These are phyloP conservation scores for Saturnispora quitensis DNA, from an alignment of 805 yeast species.

Conservation along the genomic window DNA sequence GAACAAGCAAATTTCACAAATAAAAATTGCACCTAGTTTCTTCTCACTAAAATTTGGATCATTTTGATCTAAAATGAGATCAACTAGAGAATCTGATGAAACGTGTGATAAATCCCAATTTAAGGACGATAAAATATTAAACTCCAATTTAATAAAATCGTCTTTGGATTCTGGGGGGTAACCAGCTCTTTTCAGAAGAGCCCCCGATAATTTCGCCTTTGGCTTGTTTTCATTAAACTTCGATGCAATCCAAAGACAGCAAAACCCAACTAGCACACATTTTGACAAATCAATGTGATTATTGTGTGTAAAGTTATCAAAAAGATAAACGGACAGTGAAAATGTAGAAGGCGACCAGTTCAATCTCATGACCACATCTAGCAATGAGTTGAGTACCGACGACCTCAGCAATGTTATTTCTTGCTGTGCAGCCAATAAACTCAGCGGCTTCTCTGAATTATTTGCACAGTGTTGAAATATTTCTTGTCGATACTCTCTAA, in stretches of 20 bases:
- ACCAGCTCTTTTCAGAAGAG: constrained; percentile 25
- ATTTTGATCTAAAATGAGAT: constrained; percentile 35
- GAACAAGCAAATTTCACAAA: constrained; percentile 61
- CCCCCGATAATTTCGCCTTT: constrained; percentile 34
- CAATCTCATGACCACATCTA: constrained; percentile 24
- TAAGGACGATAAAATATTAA: constrained; percentile 51
- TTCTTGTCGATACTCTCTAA: constrained; percentile 23
- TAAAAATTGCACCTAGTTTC: constrained; percentile 46
- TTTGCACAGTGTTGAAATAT: constrained; percentile 26
- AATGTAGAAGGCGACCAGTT: constrained; percentile 29
- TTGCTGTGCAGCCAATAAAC: constrained; percentile 14
- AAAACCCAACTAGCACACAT: constrained; percentile 32
- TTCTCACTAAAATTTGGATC: constrained; percentile 35
- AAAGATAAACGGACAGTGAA: constrained; percentile 29
- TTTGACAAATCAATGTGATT: constrained; percentile 27
- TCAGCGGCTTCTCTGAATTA: constrained; percentile 17
- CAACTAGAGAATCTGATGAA: constrained; percentile 56
- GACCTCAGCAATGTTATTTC: constrained; percentile 12
- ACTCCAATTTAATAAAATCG: constrained; percentile 55
- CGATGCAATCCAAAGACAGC: constrained; percentile 39
- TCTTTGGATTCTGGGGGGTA: constrained; percentile 17
- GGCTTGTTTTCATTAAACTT: constrained; percentile 42
- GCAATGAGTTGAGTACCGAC: constrained; percentile 25
- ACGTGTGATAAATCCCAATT: constrained; percentile 58
- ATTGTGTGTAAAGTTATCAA: constrained; percentile 33